phyloP scores from a whole-genome alignment of 495 filamentous ascomycete species.

The Xylaria grammica region DNA sequence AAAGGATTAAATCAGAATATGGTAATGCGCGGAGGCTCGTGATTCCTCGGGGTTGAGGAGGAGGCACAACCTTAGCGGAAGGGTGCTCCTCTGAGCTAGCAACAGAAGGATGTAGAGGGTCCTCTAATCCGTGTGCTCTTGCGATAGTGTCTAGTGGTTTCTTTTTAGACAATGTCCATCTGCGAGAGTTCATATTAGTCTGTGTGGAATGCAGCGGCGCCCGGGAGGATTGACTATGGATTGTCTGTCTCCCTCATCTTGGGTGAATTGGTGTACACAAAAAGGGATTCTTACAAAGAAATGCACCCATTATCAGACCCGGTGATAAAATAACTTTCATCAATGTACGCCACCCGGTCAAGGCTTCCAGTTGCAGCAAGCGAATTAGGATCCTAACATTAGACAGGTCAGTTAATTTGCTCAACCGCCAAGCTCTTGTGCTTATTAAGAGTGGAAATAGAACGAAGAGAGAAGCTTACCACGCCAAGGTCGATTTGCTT shows the following conservation, averaged over 20 bases:
- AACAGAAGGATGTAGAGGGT: conserved; percentile 65
- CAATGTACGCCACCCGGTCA: conserved; percentile 86
- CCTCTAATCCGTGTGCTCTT: conserved; percentile 83
- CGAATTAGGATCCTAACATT: conserved; percentile 38
- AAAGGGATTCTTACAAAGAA: conserved; percentile 53
- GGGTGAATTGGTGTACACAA: neutral
- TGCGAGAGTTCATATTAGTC: neutral
- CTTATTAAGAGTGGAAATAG: neutral
- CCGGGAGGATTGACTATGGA: neutral
- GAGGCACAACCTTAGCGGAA: conserved; percentile 57
- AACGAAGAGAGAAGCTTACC: conserved; percentile 5
- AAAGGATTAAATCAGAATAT: conserved; percentile 84
- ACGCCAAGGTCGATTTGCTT: conserved; percentile 32
- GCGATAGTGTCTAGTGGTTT: conserved; percentile 84
- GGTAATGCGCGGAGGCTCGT: conserved; percentile 86
- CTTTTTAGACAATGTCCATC: conserved; percentile 89
- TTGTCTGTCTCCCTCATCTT: neutral
- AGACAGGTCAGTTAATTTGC: neutral
- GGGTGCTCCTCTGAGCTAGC: conserved; percentile 71
- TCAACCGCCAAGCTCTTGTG: neutral
- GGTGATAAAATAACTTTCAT: conserved; percentile 89
- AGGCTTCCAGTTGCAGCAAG: conserved; percentile 78
- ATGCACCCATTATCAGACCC: conserved; percentile 88
- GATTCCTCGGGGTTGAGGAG: conserved; percentile 81
- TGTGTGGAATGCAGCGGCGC: neutral